Evolutionary conservation across 164 flowering plant species (phyloP).

Genomic region (Malania oleifera): DNA sequence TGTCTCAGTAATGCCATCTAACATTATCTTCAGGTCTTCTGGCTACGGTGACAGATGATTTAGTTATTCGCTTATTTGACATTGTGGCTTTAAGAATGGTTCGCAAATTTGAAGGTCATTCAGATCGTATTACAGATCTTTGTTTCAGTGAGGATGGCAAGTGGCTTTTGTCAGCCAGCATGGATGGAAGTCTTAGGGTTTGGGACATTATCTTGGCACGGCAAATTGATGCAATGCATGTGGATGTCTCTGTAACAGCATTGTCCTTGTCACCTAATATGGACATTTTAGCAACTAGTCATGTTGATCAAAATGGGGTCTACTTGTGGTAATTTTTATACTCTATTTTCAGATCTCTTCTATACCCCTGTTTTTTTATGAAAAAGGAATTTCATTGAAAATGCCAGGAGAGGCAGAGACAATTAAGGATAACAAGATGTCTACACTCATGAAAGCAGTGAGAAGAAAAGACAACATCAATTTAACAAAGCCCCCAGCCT

Average conservation of each 20-base stretch:
- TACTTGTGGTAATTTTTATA: constrained; percentile 66
- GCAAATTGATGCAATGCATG: constrained; percentile 85
- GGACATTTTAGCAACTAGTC: constrained; percentile 93
- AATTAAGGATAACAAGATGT: too few species aligned
- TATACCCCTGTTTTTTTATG: background rate
- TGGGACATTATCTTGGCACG: constrained; percentile 95
- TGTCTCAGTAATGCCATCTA: background rate
- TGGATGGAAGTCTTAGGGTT: constrained; percentile 94
- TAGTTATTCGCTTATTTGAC: constrained; percentile 75
- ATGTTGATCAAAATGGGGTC: constrained; percentile 94
- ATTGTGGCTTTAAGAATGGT: constrained; percentile 77
- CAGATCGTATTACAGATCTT: constrained; percentile 89
- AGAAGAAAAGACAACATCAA: too few species aligned
- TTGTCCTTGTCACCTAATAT: constrained; percentile 88
- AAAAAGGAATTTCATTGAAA: too few species aligned
- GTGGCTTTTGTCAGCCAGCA: constrained; percentile 93
- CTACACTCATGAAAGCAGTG: too few species aligned
- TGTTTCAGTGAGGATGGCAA: constrained; percentile 99
- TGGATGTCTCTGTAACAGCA: constrained; percentile 78
- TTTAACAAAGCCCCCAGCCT: too few species aligned
- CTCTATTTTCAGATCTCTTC: background rate
- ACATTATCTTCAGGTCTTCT: constrained; percentile 56
- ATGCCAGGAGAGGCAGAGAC: too few species aligned
- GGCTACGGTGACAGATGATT: constrained; percentile 86
- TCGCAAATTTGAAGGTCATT: constrained; percentile 92